Evolutionary conservation across 768 basidiomycete species (phyloP), one percentile per base, ranked within the genome.

Genomic region (Lactarius hatsudake): DNA sequence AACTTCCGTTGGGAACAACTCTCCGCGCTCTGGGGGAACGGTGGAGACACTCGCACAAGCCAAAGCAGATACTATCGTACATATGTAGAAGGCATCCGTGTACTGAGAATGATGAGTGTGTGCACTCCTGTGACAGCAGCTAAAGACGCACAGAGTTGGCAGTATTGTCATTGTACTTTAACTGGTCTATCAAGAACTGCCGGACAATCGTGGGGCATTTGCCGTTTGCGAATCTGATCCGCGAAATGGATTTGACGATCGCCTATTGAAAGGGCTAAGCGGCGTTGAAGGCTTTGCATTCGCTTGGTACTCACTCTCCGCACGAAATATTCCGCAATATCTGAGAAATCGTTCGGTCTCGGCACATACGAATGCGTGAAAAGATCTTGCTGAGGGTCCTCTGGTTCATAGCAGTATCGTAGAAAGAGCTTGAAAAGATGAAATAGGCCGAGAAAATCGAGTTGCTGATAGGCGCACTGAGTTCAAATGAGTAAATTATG

Each of bases 151-250:
- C 95, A 51, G 85, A 82, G 75, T 96, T 97, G 23, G 87, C 84
- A 3, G 94, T 93, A 75, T 98, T 98, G 76, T 98, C 96, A 74
- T 98, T 98, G 75, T 93, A 94, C 13, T 89, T 86, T n/a, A 98
- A 81, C 69, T 96, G 90, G 74, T 97, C 95, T 68, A 96, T 88
- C 36, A 98, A 81, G 73, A 97, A 93, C 67, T 88, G 88, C 56
- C 93, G 86, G 17, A 96, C 90, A 62, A 95, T 87, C 0, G 88
- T 84, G 15, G 92, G 93, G 0, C 93, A 88, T 76, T 92, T 94
- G 40, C 93, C 91, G 63, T 89, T 88, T 74, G 90, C 89, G 70
- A 95, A 93, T 3, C 95, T 88, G 61, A 96, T 87, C 72, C 89
- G 85, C 17, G 95, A 90, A 38, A 96, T 88, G 17, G 94, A 88